A percentile compares a stretch with the other conserved stretches of the same genome.
Conservation (phyloP, 2,329 filamentous ascomycete genomes). For the Massarina eburnea region DNA sequence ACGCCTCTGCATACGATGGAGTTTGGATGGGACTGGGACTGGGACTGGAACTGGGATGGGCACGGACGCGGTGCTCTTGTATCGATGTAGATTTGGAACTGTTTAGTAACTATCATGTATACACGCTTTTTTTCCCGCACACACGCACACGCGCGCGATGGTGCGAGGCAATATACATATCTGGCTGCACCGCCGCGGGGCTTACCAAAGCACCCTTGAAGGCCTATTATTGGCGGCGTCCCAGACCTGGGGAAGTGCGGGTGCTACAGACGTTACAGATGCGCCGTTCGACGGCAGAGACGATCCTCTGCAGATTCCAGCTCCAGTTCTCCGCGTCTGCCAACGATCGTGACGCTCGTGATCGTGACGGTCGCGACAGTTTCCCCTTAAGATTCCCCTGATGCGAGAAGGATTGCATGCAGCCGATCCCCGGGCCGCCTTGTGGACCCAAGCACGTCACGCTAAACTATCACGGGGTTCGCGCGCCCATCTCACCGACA, state of each 20-base stretch:
- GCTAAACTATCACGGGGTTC: constrained; percentile 8
- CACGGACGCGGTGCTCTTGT: constrained; percentile 5
- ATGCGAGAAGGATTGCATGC: background rate
- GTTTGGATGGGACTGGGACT: constrained; percentile 5
- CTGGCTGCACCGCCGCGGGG: background rate
- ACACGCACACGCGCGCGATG: background rate
- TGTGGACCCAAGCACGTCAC: constrained; percentile 4
- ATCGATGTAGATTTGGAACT: background rate
- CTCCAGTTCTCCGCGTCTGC: no score
- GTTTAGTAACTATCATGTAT: background rate
- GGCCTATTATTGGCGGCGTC: no score
- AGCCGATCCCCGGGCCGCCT: constrained; percentile 17
- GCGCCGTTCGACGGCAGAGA: no score
- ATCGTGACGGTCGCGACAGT: background rate
- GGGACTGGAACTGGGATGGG: constrained; percentile 8
- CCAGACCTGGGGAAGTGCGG: no score
- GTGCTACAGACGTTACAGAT: no score
- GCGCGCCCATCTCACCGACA: background rate
- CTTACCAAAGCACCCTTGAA: background rate
- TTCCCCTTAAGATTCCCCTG: background rate
- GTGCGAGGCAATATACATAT: background rate
- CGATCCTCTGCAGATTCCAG: no score
- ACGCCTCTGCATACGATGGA: constrained; percentile 10
- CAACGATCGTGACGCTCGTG: no score
- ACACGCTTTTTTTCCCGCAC: background rate